phyloP scores from a whole-genome alignment of 1,284 basidiomycete genomes.

The Neonothopanus nambi region DNA sequence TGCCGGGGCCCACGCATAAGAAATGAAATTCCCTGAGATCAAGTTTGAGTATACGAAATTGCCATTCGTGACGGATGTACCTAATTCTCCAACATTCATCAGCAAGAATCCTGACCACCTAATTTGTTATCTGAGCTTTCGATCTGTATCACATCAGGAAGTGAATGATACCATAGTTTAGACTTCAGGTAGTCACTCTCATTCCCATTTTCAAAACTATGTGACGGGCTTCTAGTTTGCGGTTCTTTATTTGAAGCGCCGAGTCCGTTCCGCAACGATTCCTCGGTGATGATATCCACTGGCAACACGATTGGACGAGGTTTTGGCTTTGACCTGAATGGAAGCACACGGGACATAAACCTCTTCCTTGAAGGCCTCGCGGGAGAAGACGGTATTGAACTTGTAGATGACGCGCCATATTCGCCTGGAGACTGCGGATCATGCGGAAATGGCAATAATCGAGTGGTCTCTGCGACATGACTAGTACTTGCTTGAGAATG shows the following conservation, averaged over 20 bases:
- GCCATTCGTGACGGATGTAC: slow-evolving; percentile 82
- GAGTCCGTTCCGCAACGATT: background rate
- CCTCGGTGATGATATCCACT: slow-evolving; percentile 12
- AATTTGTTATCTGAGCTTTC: background rate
- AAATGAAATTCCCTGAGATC: slow-evolving; percentile 70
- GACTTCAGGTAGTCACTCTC: slow-evolving; percentile 79
- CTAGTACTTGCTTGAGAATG: slow-evolving; percentile 2
- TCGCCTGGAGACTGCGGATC: slow-evolving; percentile 20
- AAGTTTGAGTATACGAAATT: slow-evolving; percentile 52
- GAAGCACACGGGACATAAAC: slow-evolving; percentile 25
- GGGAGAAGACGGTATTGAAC: background rate
- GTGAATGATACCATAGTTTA: slow-evolving; percentile 68
- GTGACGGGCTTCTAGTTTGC: background rate
- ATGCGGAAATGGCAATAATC: slow-evolving; percentile 26
- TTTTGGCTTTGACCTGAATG: slow-evolving; percentile 6
- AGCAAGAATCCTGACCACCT: slow-evolving; percentile 92
- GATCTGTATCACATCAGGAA: background rate
- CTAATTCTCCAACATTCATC: slow-evolving; percentile 90
- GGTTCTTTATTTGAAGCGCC: background rate
- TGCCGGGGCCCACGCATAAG: slow-evolving; percentile 65
- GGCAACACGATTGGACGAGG: slow-evolving; percentile 4
- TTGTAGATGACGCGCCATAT: slow-evolving; percentile 20
- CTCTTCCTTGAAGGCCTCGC: background rate
- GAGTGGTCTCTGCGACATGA: slow-evolving; percentile 25
- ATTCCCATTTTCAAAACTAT: slow-evolving; percentile 26